A percentile compares a stretch with the other conserved stretches of the same genome.
phyloP scores from a whole-genome alignment of 2,329 filamentous ascomycete genomes.

The Elsinoe australis region DNA sequence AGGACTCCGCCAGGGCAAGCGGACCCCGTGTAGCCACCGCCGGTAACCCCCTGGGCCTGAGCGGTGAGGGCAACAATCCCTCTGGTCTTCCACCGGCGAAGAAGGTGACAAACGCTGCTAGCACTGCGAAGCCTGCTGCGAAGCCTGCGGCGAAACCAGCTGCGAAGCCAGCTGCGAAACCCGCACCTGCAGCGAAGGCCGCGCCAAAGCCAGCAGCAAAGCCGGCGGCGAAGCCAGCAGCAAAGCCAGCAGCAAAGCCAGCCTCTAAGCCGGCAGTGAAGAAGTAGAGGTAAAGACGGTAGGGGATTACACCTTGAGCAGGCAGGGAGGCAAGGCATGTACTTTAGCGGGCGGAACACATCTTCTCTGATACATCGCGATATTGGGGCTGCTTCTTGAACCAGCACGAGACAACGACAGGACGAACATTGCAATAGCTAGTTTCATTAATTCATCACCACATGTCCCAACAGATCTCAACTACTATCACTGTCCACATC shows the following conservation, averaged over 20 bases:
- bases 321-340: too few species aligned
- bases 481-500: conserved; percentile 21
- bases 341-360: too few species aligned
- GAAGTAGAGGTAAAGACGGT: too few species aligned
- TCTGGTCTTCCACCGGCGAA: conserved; percentile 23
- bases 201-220: neutral
- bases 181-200: neutral
- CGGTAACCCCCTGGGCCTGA: conserved; percentile 41
- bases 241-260: neutral
- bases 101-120: neutral
- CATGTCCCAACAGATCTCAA: neutral
- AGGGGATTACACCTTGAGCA: too few species aligned
- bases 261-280: neutral
- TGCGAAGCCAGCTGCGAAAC: neutral
- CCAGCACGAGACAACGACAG: too few species aligned
- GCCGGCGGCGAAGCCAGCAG: neutral
- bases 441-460: conserved; percentile 12
- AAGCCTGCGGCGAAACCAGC: neutral
- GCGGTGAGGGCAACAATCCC: conserved; percentile 28
- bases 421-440: neutral
- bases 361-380: too few species aligned
- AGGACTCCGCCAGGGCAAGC: conserved; percentile 40
- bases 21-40: conserved; percentile 39
- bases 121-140: conserved; percentile 3
- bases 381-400: too few species aligned